These are phyloP conservation scores for Thyridium curvatum DNA, from an alignment of 2,329 filamentous ascomycete genomes.

Conservation along the genomic window DNA sequence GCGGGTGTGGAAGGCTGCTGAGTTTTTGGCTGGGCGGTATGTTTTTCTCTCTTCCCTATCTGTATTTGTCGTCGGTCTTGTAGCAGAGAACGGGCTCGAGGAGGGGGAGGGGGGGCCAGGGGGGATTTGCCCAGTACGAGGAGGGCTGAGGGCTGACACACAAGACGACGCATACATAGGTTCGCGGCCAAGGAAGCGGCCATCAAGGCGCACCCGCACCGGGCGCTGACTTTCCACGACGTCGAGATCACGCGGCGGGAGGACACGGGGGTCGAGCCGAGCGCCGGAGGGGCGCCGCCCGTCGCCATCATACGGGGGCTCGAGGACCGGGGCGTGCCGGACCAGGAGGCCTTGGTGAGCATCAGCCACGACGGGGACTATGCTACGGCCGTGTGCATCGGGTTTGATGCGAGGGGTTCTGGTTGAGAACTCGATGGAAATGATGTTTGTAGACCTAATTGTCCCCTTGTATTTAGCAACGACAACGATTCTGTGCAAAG, in stretches of 20 bases:
- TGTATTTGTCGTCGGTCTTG: not conserved
- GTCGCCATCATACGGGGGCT: conserved; percentile 32
- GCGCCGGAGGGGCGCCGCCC: conserved; percentile 26
- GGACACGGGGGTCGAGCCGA: conserved; percentile 11
- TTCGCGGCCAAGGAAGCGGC: conserved; percentile 72
- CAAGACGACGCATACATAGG: too few species aligned
- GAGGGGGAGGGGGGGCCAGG: too few species aligned
- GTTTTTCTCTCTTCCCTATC: conserved; percentile 10
- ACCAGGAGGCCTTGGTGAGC: conserved; percentile 61
- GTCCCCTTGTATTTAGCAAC: not conserved
- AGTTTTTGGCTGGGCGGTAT: conserved; percentile 38
- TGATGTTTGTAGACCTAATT: not conserved
- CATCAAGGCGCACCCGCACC: conserved; percentile 63
- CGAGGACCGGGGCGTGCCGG: conserved; percentile 15
- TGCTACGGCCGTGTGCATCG: conserved; percentile 64
- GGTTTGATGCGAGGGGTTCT: conserved; percentile 15
- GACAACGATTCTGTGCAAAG: not conserved
- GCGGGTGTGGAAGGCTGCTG: conserved; percentile 28
- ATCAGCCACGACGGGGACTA: conserved; percentile 88
- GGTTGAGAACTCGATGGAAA: not conserved
- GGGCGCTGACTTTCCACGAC: conserved; percentile 54
- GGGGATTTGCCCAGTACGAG: too few species aligned
- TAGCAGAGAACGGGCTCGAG: too few species aligned
- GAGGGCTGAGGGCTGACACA: too few species aligned
- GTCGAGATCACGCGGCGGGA: conserved; percentile 36